phyloP scores from a whole-genome alignment of 2,329 filamentous ascomycete genomes.

The Dothidotthia symphoricarpi region DNA sequence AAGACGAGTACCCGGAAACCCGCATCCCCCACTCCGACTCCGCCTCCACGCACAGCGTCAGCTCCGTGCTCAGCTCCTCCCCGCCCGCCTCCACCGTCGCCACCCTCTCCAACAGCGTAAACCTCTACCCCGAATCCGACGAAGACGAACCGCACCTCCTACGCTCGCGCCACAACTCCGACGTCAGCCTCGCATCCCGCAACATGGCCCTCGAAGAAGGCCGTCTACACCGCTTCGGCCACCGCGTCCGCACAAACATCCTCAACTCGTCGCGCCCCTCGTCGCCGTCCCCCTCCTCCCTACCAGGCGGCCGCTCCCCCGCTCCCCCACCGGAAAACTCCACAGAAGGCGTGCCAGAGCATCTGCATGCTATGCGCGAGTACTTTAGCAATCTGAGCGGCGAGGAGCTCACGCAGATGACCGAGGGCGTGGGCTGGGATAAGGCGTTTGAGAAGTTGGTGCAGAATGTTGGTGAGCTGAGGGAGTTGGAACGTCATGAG shows the following conservation, averaged over 20 bases:
- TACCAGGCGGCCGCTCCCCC: too few species aligned
- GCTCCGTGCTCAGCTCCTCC: constrained; percentile 33
- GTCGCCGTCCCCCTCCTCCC: constrained; percentile 14
- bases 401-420: constrained; percentile 55
- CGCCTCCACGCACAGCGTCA: constrained; percentile 30
- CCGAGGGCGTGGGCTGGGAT: constrained; percentile 59
- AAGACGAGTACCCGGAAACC: constrained; percentile 93
- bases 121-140: constrained; percentile 37
- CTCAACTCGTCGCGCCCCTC: constrained; percentile 43
- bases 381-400: constrained; percentile 64
- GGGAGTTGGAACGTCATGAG: constrained; percentile 51
- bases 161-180: constrained; percentile 60
- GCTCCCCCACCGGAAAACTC: too few species aligned
- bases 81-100: constrained; percentile 30
- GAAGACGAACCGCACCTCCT: constrained; percentile 47
- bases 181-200: constrained; percentile 66
- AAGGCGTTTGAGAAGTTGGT: constrained; percentile 62
- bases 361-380: constrained; percentile 57
- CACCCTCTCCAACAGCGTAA: constrained; percentile 30
- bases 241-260: constrained; percentile 64
- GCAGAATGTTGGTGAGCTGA: constrained; percentile 66
- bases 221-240: constrained; percentile 66
- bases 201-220: constrained; percentile 68
- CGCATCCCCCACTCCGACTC: constrained; percentile 49
- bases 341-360: constrained; percentile 36